Conservation (phyloP, 148 eudicot genomes). For the Persicaria maculosa region DNA sequence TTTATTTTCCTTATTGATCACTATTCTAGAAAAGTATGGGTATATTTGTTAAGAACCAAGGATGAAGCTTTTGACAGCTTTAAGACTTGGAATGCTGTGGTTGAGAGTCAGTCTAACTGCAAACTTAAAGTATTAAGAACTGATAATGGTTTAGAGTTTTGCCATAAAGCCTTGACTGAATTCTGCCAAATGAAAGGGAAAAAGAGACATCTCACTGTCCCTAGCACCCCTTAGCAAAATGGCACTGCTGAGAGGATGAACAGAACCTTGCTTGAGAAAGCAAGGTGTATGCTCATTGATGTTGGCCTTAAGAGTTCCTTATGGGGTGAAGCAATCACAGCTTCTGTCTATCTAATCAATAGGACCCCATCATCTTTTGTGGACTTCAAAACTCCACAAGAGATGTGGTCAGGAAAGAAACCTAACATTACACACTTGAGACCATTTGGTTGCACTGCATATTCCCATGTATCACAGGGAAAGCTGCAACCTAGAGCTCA, state of each 20-base stretch:
- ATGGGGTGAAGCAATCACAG: neutral
- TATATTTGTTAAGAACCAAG: no score
- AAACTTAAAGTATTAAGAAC: no score
- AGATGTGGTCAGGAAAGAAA: neutral
- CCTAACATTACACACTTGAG: neutral
- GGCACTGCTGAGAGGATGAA: neutral
- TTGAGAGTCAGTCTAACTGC: no score
- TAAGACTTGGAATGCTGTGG: no score
- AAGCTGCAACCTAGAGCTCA: neutral
- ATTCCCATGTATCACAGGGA: neutral
- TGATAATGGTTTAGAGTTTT: no score
- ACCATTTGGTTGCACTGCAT: neutral
- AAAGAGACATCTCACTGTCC: no score
- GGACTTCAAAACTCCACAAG: neutral
- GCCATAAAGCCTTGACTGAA: no score
- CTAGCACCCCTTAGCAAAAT: no score
- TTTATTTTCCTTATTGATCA: no score
- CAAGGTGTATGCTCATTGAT: neutral
- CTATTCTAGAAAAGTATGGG: no score
- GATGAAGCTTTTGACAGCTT: no score
- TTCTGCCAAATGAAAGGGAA: no score
- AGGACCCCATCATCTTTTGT: neutral
- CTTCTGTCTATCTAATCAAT: neutral
- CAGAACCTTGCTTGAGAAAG: neutral
- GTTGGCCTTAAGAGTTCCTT: neutral